phyloP scores from a whole-genome alignment of 495 filamentous ascomycete species.

The Pyrenopolyporus hunteri region DNA sequence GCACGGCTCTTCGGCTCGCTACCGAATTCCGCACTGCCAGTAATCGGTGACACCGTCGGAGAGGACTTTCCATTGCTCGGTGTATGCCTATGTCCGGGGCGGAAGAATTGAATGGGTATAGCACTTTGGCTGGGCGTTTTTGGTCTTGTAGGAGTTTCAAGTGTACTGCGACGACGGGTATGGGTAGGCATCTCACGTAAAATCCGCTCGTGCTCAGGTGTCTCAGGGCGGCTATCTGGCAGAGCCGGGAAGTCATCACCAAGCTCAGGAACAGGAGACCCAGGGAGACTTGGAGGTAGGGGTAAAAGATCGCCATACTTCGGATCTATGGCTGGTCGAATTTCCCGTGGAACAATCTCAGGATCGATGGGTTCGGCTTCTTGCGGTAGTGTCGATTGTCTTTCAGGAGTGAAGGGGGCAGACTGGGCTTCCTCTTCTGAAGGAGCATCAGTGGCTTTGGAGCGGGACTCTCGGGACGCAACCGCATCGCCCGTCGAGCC shows the following conservation, averaged over 20 bases:
- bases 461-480: constrained; percentile 49
- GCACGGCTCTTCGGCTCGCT: constrained; percentile 41
- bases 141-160: constrained; percentile 42
- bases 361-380: constrained; percentile 53
- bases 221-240: constrained; percentile 58
- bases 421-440: constrained; percentile 33
- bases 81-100: constrained; percentile 50
- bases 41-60: constrained; percentile 47
- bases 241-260: constrained; percentile 51
- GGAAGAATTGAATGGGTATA: constrained; percentile 58
- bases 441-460: constrained; percentile 50
- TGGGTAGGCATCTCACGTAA: constrained; percentile 40
- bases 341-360: constrained; percentile 55
- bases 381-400: constrained; percentile 36
- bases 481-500: constrained; percentile 56
- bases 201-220: constrained; percentile 45
- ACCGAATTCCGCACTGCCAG: constrained; percentile 35
- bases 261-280: constrained; percentile 47
- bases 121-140: constrained; percentile 59
- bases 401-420: constrained; percentile 17
- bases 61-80: constrained; percentile 47
- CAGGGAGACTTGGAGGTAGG: constrained; percentile 58
- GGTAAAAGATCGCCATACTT: constrained; percentile 61
- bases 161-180: constrained; percentile 44
- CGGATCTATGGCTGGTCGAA: constrained; percentile 64